Base-by-base conservation (phyloP, 2,329 filamentous ascomycete genomes). In the Lecanicillium sp. region DNA sequence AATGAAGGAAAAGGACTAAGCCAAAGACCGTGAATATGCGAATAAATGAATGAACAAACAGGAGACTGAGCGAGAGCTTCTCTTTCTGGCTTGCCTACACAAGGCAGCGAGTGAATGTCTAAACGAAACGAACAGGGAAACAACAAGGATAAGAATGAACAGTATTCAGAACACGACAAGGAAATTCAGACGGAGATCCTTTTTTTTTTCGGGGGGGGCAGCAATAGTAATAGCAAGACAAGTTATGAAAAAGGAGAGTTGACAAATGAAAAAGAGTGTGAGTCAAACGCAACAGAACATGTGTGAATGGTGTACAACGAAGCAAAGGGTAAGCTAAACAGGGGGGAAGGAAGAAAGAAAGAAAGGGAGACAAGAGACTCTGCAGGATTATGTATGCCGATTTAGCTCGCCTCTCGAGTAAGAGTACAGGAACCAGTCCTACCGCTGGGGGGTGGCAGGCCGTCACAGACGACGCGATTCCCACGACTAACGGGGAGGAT, bases 1-100 rank as follows among this genome's bases (percentile, higher is more conserved):
- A 41, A 49, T 44, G 40, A 41, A 50, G 44, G 43, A 48, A 46
- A 43, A 39, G 37, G 33, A 21, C 15, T n/a, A n/a, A n/a, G n/a
- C n/a, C n/a, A n/a, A n/a, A n/a, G n/a, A n/a, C n/a, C 19, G 36
- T 48, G 44, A 36, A 19, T 44, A 46, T 45, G 37, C 33, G 36
- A 40, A 44, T 33, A 48, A 39, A 12, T 29, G 26, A 29, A 12
- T 29, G 26, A 36, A 33, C 15, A 41, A 39, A 46, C 30, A 51
- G 44, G 48, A 40, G 39, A 51, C 39, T 42, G 39, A 14, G 35
- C 30, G 30, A 6, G 30, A 33, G 30, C 30, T 33, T 33, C 8
- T 14, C 4, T 9, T 14, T 14, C 15, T 33, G 30, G 15, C 17
- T 19, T 37, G 35, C 17, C 35, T 21, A 37, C n/a, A n/a, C n/a